Percentiles rank a stretch among this genome's conserved stretches.
Conservation (phyloP, 352 stramenopile species). For the Phytophthora multivora region DNA sequence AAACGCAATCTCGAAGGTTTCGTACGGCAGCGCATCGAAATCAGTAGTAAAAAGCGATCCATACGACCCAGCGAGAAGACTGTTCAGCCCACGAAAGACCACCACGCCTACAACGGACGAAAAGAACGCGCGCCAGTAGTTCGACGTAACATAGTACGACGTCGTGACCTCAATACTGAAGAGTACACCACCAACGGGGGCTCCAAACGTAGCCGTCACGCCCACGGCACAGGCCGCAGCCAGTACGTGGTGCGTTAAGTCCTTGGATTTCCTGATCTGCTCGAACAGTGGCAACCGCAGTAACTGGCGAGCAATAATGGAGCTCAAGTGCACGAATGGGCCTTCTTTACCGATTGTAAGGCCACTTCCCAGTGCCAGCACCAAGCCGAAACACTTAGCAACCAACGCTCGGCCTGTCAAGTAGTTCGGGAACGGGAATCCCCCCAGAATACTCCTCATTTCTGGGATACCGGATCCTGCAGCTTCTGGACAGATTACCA, state of each 20-base stretch:
- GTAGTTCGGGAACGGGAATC: constrained; percentile 74
- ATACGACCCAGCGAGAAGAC: constrained; percentile 55
- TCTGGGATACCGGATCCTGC: constrained; percentile 78
- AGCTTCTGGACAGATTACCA: constrained; percentile 64
- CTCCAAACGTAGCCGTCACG: constrained; percentile 78
- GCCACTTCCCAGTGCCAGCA: constrained; percentile 67
- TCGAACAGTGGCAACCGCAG: constrained; percentile 60
- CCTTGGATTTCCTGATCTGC: constrained; percentile 60
- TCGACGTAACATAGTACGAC: constrained; percentile 88
- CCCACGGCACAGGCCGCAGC: constrained; percentile 74
- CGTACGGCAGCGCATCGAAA: constrained; percentile 74
- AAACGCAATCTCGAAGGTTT: constrained; percentile 71
- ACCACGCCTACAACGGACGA: constrained; percentile 86
- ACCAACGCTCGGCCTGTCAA: constrained; percentile 61
- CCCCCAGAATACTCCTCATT: constrained; percentile 79
- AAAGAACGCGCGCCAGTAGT: constrained; percentile 92
- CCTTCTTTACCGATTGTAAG: constrained; percentile 82
- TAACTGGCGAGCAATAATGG: constrained; percentile 73
- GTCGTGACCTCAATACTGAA: constrained; percentile 88
- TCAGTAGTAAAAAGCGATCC: constrained; percentile 84
- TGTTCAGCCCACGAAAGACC: constrained; percentile 81
- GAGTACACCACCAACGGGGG: constrained; percentile 75
- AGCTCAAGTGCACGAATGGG: constrained; percentile 82
- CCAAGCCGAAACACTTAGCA: constrained; percentile 69
- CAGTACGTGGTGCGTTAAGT: constrained; percentile 74